Percentiles rank a stretch among this genome's conserved stretches.
Conservation (phyloP, 257 asterid species). For the Echites panduratus region DNA sequence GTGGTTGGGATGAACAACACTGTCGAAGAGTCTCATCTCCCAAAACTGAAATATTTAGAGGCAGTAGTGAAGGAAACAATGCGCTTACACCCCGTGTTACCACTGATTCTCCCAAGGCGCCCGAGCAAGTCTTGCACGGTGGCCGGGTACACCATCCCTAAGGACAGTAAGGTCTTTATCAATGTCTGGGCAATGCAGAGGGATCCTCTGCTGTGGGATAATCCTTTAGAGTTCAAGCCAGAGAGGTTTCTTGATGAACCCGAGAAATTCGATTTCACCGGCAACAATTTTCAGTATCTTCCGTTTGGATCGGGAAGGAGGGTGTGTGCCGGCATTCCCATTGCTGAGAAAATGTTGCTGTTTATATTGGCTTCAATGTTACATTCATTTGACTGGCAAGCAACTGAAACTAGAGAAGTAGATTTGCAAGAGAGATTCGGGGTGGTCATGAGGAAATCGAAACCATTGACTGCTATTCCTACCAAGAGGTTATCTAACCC, state of each 20-base stretch:
- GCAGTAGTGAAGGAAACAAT: slow-evolving; percentile 36
- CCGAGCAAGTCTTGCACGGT: slow-evolving; percentile 20
- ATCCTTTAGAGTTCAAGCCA: slow-evolving; percentile 34
- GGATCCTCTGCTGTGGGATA: slow-evolving; percentile 44
- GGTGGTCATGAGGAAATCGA: not conserved
- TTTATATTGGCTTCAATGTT: slow-evolving; percentile 29
- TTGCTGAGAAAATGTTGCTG: slow-evolving; percentile 37
- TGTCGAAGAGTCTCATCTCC: slow-evolving; percentile 38
- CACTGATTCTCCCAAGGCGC: slow-evolving; percentile 30
- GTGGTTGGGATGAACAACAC: slow-evolving; percentile 27
- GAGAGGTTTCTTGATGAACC: slow-evolving; percentile 32
- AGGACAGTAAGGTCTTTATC: slow-evolving; percentile 22
- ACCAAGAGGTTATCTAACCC: not conserved
- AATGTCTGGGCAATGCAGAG: slow-evolving; percentile 30
- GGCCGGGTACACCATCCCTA: slow-evolving; percentile 35
- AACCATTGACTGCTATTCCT: not conserved
- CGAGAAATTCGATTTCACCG: slow-evolving; percentile 23
- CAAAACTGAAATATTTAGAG: slow-evolving; percentile 29
- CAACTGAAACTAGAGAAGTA: slow-evolving; percentile 22
- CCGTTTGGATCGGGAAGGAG: slow-evolving; percentile 46
- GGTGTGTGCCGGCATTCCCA: slow-evolving; percentile 33
- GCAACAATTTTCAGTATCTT: slow-evolving; percentile 28
- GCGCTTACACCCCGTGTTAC: slow-evolving; percentile 34
- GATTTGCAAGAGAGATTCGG: not conserved
- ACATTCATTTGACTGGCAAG: slow-evolving; percentile 37